Evolutionary conservation across 1,284 basidiomycete genomes (phyloP), one percentile per base, ranked within the genome.

Genomic region (Melampsora americana): DNA sequence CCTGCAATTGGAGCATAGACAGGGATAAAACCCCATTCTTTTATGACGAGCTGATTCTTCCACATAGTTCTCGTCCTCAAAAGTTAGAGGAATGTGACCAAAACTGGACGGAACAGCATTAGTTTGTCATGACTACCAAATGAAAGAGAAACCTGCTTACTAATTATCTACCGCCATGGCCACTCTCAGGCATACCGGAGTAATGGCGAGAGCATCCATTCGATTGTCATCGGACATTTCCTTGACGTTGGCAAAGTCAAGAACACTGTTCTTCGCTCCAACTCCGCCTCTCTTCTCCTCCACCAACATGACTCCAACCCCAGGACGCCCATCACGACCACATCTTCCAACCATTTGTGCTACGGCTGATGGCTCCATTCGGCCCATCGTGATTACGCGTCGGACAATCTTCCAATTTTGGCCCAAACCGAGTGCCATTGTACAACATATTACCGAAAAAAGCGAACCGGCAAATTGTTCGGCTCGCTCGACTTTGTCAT

Each of bases 1-100:
- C 28, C 11, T 60, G 53, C 68, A 69, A 28, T 69, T 69, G 1
- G 68, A 69, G n/a, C 68, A 69, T 59, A 69, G 12, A 20, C 68
- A 69, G 26, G 23, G 30, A 1, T 35, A 11, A 42, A 69, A 69
- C 4, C 61, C 61, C 35, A 39, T n/a, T 16, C 20, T 28, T 39
- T 28, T 69, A 3, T 69, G 35, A 12, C 32, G 30, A 44, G 39
- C 32, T 2, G 46, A 35, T 35, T 69, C 68, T 4, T n/a, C 32
- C 9, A 60, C 6, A 35, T 60, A 60, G 1, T 12, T 2, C 5
- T 16, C 12, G 39, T 69, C 48, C 42, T 69, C 35, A 32, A 69
- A 44, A 23, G 35, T 9, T 14, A 61, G 1, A 44, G 68, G 56
- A 59, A 69, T 18, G 23, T 69, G 23, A 44, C 68, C 68, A 1